Base-by-base conservation (phyloP, 2,329 filamentous ascomycete genomes). In the Ustilaginoidea virens region DNA sequence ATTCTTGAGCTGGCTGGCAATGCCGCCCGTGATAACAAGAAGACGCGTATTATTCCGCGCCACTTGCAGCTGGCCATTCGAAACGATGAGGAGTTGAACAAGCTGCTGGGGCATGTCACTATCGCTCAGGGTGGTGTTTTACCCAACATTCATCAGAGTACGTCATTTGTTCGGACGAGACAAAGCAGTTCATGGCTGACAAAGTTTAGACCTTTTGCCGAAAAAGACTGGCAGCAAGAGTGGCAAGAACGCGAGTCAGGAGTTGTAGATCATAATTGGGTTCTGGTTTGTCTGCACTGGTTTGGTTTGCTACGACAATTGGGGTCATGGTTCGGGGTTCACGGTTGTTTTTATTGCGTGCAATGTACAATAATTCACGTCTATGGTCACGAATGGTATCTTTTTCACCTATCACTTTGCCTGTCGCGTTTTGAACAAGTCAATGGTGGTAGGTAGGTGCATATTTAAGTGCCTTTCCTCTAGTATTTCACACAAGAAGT, bases 61-160 rank as follows among this genome's bases (percentile, higher is more conserved):
- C 90, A 98, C 63, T 75, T 98, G 27, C 90, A 98, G 69, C 83
- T 98, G 47, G 90, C 90, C 63, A 98, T 98, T 69, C 79, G 90
- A 53, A 94, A 94, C 67, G 87, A 96, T 61, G 87, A 96, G 74
- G 90, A 98, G 66, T 61, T 96, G 80, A 94, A 96, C 80, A 96
- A 93, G 74, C 78, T 92, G 39, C 71, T 93, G 41, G 86, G 86
- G 34, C 83, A 92, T 57, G 85, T 93, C 61, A 94, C 85, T 56
- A 93, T 93, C 50, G 85, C 86, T 57, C 86, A 93, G 66, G 85
- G 83, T 68, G 83, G 83, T 86, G 85, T 93, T 45, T 71, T 93
- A 41, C 86, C 85, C 60, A 92, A 92, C 74, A 93, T 93, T 47
- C 83, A 92, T 69, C 81, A 90, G 66, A 93, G 83, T 92, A 74